phyloP scores from a whole-genome alignment of 306 rosid species.

The Pachyrhizus erosus region DNA sequence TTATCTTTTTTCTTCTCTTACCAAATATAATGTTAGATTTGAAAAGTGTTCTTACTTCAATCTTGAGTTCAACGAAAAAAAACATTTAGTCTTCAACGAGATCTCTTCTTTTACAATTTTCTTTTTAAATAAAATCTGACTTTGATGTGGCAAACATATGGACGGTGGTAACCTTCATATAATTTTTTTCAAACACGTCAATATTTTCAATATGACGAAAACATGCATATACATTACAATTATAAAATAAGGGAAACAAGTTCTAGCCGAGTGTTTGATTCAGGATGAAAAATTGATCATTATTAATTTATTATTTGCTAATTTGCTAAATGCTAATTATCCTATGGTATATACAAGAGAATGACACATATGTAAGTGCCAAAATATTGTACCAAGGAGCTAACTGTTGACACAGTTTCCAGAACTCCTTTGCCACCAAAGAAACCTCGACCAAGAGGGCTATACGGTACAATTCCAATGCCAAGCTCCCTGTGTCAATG shows the following conservation, averaged over 20 bases:
- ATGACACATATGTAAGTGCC: too few species aligned
- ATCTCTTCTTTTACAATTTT: not conserved
- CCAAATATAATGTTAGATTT: too few species aligned
- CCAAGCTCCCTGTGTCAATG: too few species aligned
- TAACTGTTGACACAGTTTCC: constrained; percentile 54
- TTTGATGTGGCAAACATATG: too few species aligned
- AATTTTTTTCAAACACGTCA: too few species aligned
- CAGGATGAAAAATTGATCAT: not conserved
- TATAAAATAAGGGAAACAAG: not conserved
- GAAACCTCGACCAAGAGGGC: constrained; percentile 86
- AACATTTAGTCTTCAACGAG: not conserved
- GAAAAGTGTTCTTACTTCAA: constrained; percentile 58
- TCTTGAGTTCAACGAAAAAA: constrained; percentile 42
- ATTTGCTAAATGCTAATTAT: too few species aligned
- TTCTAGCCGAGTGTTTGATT: not conserved
- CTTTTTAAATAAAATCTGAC: not conserved
- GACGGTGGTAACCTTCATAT: too few species aligned
- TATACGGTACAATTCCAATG: constrained; percentile 81
- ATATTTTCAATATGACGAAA: not conserved
- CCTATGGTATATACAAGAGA: too few species aligned
- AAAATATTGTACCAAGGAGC: constrained; percentile 58
- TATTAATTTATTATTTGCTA: not conserved
- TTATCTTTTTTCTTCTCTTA: too few species aligned
- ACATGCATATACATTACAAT: not conserved
- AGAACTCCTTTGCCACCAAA: constrained; percentile 75